Evolutionary conservation across 306 rosid species (phyloP), one percentile per base, ranked within the genome.

Genomic region (Trichosanthes truncata): DNA sequence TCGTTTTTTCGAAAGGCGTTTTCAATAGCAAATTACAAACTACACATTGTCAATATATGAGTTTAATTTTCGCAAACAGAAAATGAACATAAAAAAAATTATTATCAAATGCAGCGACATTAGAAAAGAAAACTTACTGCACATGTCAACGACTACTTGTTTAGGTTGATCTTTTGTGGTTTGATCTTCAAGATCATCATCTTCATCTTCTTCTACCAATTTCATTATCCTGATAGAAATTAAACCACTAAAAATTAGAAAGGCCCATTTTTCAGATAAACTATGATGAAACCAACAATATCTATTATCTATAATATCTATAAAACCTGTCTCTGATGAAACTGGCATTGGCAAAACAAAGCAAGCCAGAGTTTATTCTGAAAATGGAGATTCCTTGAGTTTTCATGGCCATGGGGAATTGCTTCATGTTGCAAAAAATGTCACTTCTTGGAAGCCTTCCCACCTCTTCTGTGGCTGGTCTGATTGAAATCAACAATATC

Each of bases 331-430:
- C 96, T 87, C 91, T 87, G 9, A 92, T 84, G 69, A 91, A 88
- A 67, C 85, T 90, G 3, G 98, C 93, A 83, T 94, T 94, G 9
- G 96, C 96, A 74, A 94, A 94, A 84, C 98, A 94, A 67, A 94
- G 90, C 52, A 93, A 87, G 67, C 87, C 88, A 66, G 97, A 89
- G 85, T 88, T 88, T 49, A 88, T 85, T 55, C 98, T 90, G 76
- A 94, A 80, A 2, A 85, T 84, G 79, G 86, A 73, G 76, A 92
- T 81, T 74, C 93, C 93, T 25, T 90, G 91, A 78, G 87, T 81
- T 79, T 81, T 88, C 35, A 80, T 80, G 80, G 96, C 96, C 94
- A 90, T 89, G 6, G 98, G 97, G 74, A 89, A 94, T 87, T 92
- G 96, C 63, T 38, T 76, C 35, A 88, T 89, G 82, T 89, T 89